Base-by-base conservation (phyloP, 2,329 filamentous ascomycete genomes). In the Knufia fluminis region DNA sequence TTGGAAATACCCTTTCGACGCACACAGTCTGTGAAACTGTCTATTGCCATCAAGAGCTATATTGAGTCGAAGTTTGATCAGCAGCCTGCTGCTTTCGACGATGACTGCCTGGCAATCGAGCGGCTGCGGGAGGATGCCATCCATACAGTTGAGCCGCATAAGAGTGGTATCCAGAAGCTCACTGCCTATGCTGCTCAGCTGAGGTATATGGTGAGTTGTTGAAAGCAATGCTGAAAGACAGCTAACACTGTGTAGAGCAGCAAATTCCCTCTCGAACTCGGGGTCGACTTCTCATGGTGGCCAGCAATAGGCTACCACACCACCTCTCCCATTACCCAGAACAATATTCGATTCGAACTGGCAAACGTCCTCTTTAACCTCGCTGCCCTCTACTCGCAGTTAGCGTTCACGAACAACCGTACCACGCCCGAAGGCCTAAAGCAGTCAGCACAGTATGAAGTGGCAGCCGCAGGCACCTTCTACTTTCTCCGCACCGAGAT, bases 11-110 rank as follows among this genome's bases (percentile, higher is more conserved):
- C 91, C 7, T 97, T 97, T 69, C 87, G 91, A 60, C 86, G 83
- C 64, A 91, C 89, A 46, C 81, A 85, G 56, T 77, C 83, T 50
- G 75, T 95, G 35, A 85, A 84, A 52, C 77, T 97, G 54, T 85
- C 86, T 49, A 75, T 80, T 53, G 85, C 89, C 44, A 89, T 98
- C 65, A 88, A 86, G 57, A 83, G 92, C 65, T 97, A 98, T 72
- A 97, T 98, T 62, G 94, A 89, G 54, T 84, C 81, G 67, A 96
- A 97, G 76, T 97, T 97, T 83, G 91, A 97, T 68, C 92, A 98
- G 66, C 91, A 95, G 64, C 91, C 92, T 28, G 89, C 96, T 67
- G 94, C 95, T 84, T 98, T 98, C 68, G 80, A 81, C 55, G 78
- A 86, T 56, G 92, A 98, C 70, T 80, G 95, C 51, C 82, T 90